Evolutionary conservation across 2,329 filamentous ascomycete species (phyloP).

Genomic region (Fusarium brachygibbosum): DNA sequence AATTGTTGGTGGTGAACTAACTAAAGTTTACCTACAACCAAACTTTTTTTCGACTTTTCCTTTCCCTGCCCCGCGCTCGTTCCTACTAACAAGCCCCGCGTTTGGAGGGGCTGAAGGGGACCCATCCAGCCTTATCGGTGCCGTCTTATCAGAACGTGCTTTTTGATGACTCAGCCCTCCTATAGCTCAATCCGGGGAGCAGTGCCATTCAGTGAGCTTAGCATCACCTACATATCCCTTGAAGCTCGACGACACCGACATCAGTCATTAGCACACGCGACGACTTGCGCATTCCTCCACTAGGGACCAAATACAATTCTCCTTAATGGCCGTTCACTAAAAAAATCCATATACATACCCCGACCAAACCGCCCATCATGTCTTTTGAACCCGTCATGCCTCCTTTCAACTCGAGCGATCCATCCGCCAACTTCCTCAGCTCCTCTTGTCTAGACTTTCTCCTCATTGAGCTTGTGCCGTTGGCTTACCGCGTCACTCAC

Average conservation of each 20-base stretch:
- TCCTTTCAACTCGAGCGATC: conserved; percentile 79
- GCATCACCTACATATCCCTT: conserved; percentile 28
- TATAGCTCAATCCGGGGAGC: conserved; percentile 6
- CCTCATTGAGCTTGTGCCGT: conserved; percentile 95
- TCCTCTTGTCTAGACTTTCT: conserved; percentile 93
- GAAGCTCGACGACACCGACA: conserved; percentile 16
- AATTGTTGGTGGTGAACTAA: conserved; percentile 30
- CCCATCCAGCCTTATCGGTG: conserved; percentile 12
- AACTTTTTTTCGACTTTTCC: conserved; percentile 37
- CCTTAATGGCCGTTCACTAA: background rate
- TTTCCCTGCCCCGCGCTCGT: conserved; percentile 27
- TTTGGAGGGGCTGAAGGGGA: background rate
- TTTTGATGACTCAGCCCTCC: conserved; percentile 20
- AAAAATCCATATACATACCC: background rate
- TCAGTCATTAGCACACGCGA: background rate
- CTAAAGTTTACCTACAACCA: conserved; percentile 26
- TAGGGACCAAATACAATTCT: background rate
- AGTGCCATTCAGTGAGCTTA: conserved; percentile 17
- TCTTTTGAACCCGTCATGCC: conserved; percentile 79
- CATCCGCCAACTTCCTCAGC: conserved; percentile 80
- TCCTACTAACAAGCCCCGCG: conserved; percentile 28
- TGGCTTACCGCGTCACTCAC: conserved; percentile 87
- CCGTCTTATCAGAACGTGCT: conserved; percentile 17
- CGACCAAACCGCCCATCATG: conserved; percentile 62
- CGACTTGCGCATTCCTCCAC: background rate